Evolutionary conservation across 306 rosid genomes (phyloP), one percentile per base, ranked within the genome.

Genomic region (Purshia tridentata): DNA sequence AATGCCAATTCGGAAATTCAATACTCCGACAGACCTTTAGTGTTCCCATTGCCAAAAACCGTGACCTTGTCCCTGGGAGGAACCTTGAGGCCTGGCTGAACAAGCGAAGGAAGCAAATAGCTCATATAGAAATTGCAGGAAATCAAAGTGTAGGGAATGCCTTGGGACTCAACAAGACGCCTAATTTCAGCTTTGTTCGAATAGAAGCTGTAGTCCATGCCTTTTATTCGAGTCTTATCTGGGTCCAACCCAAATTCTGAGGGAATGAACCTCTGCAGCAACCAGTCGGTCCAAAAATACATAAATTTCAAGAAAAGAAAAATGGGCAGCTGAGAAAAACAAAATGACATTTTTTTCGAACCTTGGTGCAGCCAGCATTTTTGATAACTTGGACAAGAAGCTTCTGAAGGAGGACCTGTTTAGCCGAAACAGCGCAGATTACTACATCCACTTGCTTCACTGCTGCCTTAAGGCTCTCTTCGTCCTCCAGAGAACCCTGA

Each of bases 191-290:
- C 74, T 85, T 92, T 92, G 13, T 83, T 72, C 74, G 88, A 74
- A 68, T 86, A 92, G 79, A 90, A 85, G 59, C 78, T 73, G 47
- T 85, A 74, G 72, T 69, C 90, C 78, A 86, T 81, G 22, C 72
- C 77, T 46, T 80, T 75, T 23, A 86, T 81, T 47, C 58, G 85
- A 74, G 83, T 90, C 80, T 65, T 84, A 54, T 81, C 88, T 11
- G 95, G 90, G 72, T 92, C 98, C 50, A 82, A 64, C 63, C 98
- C 98, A 74, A 90, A 92, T 79, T 92, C 96, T 22, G 96, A 81
- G 37, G 91, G 92, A 65, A 86, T 71, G 67, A 92, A 92, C 76
- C 96, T 88, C 70, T 46, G 55, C 42, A 65, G 40, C 54, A 46
- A 54, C 48, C 42, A 1, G 1, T 60, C 2, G 2, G 46, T 14